phyloP scores from a whole-genome alignment of 805 yeast species.

The Sugiyamaella chiloensis region DNA sequence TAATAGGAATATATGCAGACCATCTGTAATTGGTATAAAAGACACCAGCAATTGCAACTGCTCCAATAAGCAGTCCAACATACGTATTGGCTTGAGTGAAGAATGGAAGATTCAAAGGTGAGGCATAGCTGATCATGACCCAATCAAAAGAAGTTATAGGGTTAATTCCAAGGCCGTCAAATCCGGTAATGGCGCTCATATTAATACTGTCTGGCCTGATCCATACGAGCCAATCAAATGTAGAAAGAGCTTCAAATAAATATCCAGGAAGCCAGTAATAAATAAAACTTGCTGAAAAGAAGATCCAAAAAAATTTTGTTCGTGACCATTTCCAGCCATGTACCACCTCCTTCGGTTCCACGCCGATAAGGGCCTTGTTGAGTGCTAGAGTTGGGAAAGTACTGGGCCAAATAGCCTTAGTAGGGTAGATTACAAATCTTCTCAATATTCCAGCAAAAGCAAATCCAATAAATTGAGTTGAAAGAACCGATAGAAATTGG shows the following conservation, averaged over 20 bases:
- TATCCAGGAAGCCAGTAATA: conserved; percentile 72
- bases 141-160: conserved; percentile 48
- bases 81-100: conserved; percentile 35
- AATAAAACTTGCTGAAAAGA: conserved; percentile 42
- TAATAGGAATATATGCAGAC: conserved; percentile 58
- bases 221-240: conserved; percentile 65
- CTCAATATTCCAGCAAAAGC: conserved; percentile 55
- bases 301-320: conserved; percentile 47
- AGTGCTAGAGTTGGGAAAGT: conserved; percentile 57
- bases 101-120: conserved; percentile 45
- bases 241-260: conserved; percentile 58
- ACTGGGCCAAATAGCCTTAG: conserved; percentile 46
- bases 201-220: conserved; percentile 50
- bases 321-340: conserved; percentile 62
- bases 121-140: conserved; percentile 33
- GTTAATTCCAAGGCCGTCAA: conserved; percentile 45
- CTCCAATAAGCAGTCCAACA: conserved; percentile 46
- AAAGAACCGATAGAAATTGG: conserved; percentile 43
- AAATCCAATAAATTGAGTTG: conserved; percentile 53
- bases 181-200: conserved; percentile 62
- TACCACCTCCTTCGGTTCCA: conserved; percentile 44
- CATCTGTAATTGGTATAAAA: conserved; percentile 56
- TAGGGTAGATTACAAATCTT: conserved; percentile 46
- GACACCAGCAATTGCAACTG: conserved; percentile 37
- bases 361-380: conserved; percentile 43